These are phyloP conservation scores for Didymella sp. DNA, from an alignment of 2,329 filamentous ascomycete species.

Conservation along the genomic window DNA sequence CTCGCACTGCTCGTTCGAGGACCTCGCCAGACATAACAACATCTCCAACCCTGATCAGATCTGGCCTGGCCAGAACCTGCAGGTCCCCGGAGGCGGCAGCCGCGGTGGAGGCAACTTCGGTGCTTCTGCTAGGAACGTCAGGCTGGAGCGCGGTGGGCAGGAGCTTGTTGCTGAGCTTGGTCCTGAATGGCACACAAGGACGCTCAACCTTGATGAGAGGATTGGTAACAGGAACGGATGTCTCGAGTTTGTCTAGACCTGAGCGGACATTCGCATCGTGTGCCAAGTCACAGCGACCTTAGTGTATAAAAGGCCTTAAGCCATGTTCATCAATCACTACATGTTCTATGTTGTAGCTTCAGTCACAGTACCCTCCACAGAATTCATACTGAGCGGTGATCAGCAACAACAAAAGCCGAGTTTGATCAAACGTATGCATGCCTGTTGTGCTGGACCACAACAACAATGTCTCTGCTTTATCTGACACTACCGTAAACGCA, in stretches of 20 bases:
- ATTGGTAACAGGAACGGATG: constrained; percentile 35
- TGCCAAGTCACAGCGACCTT: background rate
- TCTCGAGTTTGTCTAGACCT: constrained; percentile 29
- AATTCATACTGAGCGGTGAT: no score
- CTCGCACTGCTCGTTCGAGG: constrained; percentile 36
- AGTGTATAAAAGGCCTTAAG: background rate
- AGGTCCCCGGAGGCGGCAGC: constrained; percentile 31
- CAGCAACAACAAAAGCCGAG: no score
- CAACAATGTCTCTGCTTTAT: no score
- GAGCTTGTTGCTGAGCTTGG: constrained; percentile 32
- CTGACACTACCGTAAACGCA: no score
- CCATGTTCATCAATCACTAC: background rate
- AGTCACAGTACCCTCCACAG: no score
- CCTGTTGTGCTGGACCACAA: no score
- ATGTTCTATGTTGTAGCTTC: background rate
- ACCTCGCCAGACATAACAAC: constrained; percentile 36
- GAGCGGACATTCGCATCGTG: background rate
- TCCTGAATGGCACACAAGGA: constrained; percentile 30
- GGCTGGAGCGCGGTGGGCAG: constrained; percentile 32
- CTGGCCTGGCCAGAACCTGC: constrained; percentile 37
- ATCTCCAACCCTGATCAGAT: constrained; percentile 38
- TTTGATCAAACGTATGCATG: no score
- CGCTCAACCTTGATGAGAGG: constrained; percentile 35
- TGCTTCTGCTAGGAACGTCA: constrained; percentile 30
- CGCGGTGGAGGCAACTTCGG: constrained; percentile 34